Base-by-base conservation (phyloP, 495 filamentous ascomycete genomes). In the Clohesyomyces aquaticus region DNA sequence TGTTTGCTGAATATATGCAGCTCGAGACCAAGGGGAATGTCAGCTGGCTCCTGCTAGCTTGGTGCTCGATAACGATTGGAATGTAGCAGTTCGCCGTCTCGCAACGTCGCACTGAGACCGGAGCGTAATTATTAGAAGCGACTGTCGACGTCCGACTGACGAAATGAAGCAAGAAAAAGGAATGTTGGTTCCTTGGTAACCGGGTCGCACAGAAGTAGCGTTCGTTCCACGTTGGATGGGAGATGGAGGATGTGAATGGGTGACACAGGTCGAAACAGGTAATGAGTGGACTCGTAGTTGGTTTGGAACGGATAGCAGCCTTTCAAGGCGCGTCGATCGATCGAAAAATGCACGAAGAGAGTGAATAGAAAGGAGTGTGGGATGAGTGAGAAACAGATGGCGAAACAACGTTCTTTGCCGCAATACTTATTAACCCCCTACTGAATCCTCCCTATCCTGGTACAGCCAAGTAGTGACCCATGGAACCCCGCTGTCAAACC, bases 311-410 rank as follows among this genome's bases (percentile, higher is more conserved):
- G 49, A 25, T 29, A 53, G 59, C 61, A 65, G 61, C 61, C 28
- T 49, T 53, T 63, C 66, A 63, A 64, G 55, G 66, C 61, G 66
- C 61, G 49, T 61, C 51, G 23, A 18, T n/a, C n/a, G n/a, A n/a
- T n/a, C n/a, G n/a, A 12, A 55, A 16, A 26, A 38, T 27, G 45
- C 9, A 23, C 10, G 11, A 47, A 27, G 22, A 57, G 61, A 52
- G 43, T 47, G 43, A 47, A 47, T 18, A 42, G 35, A 23, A 55
- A 26, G 28, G 41, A 56, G 26, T n/a, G 0, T 2, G 21, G 11
- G 50, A 26, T 29, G n/a, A 26, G 45, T 19, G 23, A 38, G 52
- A 38, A 11, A 21, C 11, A 41, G 6, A 25, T 16, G 35, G 35
- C 48, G 22, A 59, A 19, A 11, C 18, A 46, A 32, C 16, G 43